These are phyloP conservation scores for Nakaseomyces sp. DNA, from an alignment of 1,139 yeast species.

Conservation along the genomic window DNA sequence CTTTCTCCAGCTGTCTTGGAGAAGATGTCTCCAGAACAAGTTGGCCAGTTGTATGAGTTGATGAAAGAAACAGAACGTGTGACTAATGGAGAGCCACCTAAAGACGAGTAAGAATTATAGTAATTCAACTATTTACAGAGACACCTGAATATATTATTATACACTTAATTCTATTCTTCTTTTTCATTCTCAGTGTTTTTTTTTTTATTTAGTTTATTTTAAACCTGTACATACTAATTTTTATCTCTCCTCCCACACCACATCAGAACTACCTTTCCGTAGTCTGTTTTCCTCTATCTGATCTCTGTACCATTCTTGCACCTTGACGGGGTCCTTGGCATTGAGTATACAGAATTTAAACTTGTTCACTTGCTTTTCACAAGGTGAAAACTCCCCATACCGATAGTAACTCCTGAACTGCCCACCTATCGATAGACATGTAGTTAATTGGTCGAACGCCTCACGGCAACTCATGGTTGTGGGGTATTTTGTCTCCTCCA, in stretches of 20 bases:
- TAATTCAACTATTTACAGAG: too few relatives aligned
- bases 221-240: not conserved
- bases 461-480: constrained; percentile 60
- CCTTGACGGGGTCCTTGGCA: constrained; percentile 41
- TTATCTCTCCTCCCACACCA: constrained; percentile 58
- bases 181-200: too few relatives aligned
- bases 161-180: too few relatives aligned
- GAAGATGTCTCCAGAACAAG: constrained; percentile 85
- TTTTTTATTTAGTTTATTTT: too few relatives aligned
- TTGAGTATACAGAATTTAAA: constrained; percentile 72
- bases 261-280: constrained; percentile 66
- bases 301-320: constrained; percentile 64
- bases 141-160: not conserved
- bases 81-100: not conserved
- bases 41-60: constrained; percentile 69
- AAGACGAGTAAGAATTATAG: too few relatives aligned
- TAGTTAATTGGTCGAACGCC: constrained; percentile 77
- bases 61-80: constrained; percentile 48
- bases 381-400: constrained; percentile 65
- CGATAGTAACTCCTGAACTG: constrained; percentile 76
- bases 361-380: constrained; percentile 63
- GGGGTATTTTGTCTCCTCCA: constrained; percentile 19
- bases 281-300: constrained; percentile 49
- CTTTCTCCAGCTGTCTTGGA: constrained; percentile 59
- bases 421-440: constrained; percentile 85